Evolutionary conservation across 345 rosid genomes (phyloP).

Genomic region (Gossypioides kirkii): DNA sequence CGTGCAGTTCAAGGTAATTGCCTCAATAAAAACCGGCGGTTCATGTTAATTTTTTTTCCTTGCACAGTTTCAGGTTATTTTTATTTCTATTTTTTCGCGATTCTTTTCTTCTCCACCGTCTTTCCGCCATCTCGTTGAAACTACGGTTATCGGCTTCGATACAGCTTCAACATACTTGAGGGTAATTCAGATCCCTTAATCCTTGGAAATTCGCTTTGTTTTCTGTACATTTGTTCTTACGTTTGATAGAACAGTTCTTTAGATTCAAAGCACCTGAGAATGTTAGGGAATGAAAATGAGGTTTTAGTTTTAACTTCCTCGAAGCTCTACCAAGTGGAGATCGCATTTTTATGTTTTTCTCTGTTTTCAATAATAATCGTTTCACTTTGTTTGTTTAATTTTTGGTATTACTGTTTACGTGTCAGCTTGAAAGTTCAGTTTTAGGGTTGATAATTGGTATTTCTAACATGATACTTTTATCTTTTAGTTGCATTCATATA

Average conservation of each 20-base stretch:
- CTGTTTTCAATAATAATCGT: background rate
- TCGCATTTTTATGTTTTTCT: background rate
- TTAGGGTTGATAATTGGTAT: constrained; percentile 14
- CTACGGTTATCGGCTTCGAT: constrained; percentile 11
- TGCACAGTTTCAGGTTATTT: background rate
- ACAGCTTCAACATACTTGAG: background rate
- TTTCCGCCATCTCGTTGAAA: constrained; percentile 4
- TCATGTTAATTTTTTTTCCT: background rate
- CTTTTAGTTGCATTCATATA: background rate
- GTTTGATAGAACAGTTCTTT: background rate
- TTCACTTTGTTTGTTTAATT: background rate
- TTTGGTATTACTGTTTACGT: background rate
- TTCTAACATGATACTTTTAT: background rate
- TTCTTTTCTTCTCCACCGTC: background rate
- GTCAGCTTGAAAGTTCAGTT: background rate
- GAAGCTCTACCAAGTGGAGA: background rate
- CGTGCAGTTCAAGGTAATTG: constrained; percentile 2
- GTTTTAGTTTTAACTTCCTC: background rate
- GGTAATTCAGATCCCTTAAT: constrained; percentile 23
- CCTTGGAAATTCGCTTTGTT: constrained; percentile 15
- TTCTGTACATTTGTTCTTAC: background rate
- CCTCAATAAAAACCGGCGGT: background rate
- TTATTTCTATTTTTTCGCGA: background rate
- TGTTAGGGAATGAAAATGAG: constrained; percentile 3
- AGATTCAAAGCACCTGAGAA: background rate